Base-by-base conservation (phyloP, 129 eudicot species). In the Ambrosia artemisiifolia region DNA sequence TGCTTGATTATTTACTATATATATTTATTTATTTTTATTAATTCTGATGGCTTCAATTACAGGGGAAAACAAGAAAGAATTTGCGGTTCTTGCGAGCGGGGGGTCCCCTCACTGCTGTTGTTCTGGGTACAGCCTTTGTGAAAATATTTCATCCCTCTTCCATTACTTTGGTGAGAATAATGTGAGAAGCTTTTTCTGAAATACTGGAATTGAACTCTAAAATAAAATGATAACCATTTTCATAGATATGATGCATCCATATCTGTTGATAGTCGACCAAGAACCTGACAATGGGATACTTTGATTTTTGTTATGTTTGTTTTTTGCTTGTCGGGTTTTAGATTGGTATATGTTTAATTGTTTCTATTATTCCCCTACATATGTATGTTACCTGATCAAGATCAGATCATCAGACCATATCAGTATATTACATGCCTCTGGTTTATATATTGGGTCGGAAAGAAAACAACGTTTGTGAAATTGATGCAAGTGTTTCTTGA, bases 51-150 rank as follows among this genome's bases (percentile, higher is more conserved):
- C 73, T 67, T 16, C 60, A 30, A 62, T 56, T 61, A 75, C 69
- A 91, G 97, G 99, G 99, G 51, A 90, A 95, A 81, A 64, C 95
- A 47, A 86, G 85, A 79, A 95, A 95, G 74, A 65, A 69, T 61
- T 81, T 95, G 60, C 86, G 90, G 75, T 88, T 88, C 80, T 73
- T 95, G 73, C 83, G 97, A 77, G 99, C 96, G 1, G 83, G 85
- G 11, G 99, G 99, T 62, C 99, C 99, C 38, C 96, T 95, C 65
- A 90, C 99, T 50, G 97, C 97, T 79, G 96, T 95, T 80, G 89
- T 90, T 73, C 57, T 95, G 82, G 95, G 99, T 65, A 95, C 97
- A 79, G 69, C 86, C 53, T 78, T 95, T 78, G 99, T 85, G 82
- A 88, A 88, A 77, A 70, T 95, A 73, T 95, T 72, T 75, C 89